phyloP scores from a whole-genome alignment of 805 yeast genomes.

The Monosporozyma servazzii region DNA sequence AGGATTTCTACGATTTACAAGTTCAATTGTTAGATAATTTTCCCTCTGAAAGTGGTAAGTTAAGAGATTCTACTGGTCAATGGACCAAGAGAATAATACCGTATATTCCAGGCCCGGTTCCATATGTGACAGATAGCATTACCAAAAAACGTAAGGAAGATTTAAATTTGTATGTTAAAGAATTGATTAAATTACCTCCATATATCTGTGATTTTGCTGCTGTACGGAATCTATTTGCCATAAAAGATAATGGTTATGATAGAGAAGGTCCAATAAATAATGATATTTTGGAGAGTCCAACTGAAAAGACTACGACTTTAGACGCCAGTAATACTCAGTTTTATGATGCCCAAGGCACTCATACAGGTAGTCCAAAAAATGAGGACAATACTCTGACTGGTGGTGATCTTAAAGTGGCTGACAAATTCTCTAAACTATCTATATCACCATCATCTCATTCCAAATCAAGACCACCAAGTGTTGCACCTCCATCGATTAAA shows the following conservation, averaged over 20 bases:
- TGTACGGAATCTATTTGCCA: conserved; percentile 62
- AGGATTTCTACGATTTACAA: conserved; percentile 92
- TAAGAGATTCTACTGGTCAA: conserved; percentile 37
- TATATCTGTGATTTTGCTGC: conserved; percentile 63
- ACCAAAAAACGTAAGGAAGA: conserved; percentile 47
- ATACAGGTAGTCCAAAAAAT: neutral
- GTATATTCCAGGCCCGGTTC: conserved; percentile 91
- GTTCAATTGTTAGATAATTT: conserved; percentile 70
- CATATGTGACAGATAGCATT: conserved; percentile 75
- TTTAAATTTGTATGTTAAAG: conserved; percentile 47
- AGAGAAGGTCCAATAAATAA: conserved; percentile 12
- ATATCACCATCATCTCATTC: conserved; percentile 9
- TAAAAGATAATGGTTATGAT: conserved; percentile 33
- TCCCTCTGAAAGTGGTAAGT: conserved; percentile 86
- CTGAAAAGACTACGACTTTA: conserved; percentile 10
- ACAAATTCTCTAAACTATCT: conserved; percentile 22
- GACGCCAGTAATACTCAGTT: conserved; percentile 1
- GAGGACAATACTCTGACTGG: conserved; percentile 25
- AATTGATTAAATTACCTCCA: conserved; percentile 60
- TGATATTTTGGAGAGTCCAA: neutral
- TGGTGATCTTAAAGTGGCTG: conserved; percentile 25
- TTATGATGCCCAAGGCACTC: neutral
- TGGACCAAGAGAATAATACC: conserved; percentile 77
- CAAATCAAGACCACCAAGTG: conserved; percentile 26
- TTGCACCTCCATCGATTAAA: conserved; percentile 21